phyloP scores from a whole-genome alignment of 352 stramenopile genomes.

The Aphanomyces astaci region DNA sequence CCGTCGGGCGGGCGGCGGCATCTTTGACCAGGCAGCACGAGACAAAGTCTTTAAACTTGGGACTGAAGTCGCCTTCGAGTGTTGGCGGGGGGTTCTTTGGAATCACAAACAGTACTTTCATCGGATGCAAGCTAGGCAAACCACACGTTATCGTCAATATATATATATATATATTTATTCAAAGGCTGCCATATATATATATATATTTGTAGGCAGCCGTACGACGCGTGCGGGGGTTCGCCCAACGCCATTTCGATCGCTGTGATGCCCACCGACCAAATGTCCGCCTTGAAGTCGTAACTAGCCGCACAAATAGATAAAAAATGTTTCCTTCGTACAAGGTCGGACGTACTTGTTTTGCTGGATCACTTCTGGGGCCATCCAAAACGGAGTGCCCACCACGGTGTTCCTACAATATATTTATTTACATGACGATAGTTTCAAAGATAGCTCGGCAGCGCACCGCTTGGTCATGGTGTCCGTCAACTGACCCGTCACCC shows the following conservation, averaged over 20 bases:
- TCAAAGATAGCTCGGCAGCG: too few species aligned
- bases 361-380: slow-evolving; percentile 87
- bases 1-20: slow-evolving; percentile 74
- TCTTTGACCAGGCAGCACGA: slow-evolving; percentile 81
- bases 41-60: slow-evolving; percentile 85
- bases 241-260: slow-evolving; percentile 98
- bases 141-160: too few species aligned
- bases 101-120: slow-evolving; percentile 99
- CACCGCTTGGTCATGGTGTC: slow-evolving; percentile 95
- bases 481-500: slow-evolving; percentile 90
- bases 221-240: slow-evolving; percentile 88
- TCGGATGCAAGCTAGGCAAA: slow-evolving; percentile 96
- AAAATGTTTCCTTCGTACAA: too few species aligned
- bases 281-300: slow-evolving; percentile 97
- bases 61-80: slow-evolving; percentile 71
- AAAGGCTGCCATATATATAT: too few species aligned
- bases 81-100: slow-evolving; percentile 87
- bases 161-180: too few species aligned
- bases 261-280: slow-evolving; percentile 98
- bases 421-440: too few species aligned
- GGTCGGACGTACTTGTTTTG: slow-evolving; percentile 45
- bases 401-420: slow-evolving; percentile 88
- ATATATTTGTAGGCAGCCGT: too few species aligned
- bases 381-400: slow-evolving; percentile 98
- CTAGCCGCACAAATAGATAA: slow-evolving; percentile 23